Evolutionary conservation across 1,139 yeast genomes (phyloP), one percentile per base, ranked within the genome.

Genomic region (Chernovozyma sophiae-reginae): DNA sequence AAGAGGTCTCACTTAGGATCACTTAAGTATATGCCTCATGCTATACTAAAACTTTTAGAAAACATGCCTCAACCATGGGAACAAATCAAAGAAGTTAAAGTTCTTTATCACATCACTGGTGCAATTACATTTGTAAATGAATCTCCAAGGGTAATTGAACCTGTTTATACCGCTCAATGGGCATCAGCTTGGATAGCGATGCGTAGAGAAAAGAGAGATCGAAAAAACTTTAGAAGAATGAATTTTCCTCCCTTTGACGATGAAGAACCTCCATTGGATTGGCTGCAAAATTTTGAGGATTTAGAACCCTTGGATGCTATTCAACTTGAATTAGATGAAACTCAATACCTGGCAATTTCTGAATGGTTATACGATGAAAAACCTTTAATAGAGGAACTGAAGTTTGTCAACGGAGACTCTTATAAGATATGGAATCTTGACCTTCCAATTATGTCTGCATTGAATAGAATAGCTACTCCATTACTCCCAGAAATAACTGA

Each of bases 21-120:
- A 0, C 67, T 94, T 41, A 92, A 90, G 59, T 94, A 84, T 60
- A 76, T 94, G 81, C 99, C 99, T 0, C 97, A 92, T 61, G 97
- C 98, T 0, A 77, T 90, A 2, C 59, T 89, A 43, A 94, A 94
- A 58, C 71, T 94, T 26, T 56, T 94, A 34, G 98, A 94, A 53
- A 90, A 89, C 51, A 92, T 94, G 92, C 99, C 99, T 0, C 96
- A 89, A 55, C 99, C 99, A 1, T 94, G 99, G 99, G 97, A 94
- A 57, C 77, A 78, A 42, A 67, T 75, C 1, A 85, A 86, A 42
- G 95, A 86, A 38, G 98, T 94, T 11, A 79, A 77, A 43, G 97
- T 92, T 7, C 60, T 92, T 31, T 92, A 92, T 54, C 99, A 92
- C 53, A 74, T 77, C 16, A 80, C 95, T 0, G 98, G 98, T 13